Evolutionary conservation across 2,329 filamentous ascomycete species (phyloP).

Genomic region (Hirsutella thompsonii): DNA sequence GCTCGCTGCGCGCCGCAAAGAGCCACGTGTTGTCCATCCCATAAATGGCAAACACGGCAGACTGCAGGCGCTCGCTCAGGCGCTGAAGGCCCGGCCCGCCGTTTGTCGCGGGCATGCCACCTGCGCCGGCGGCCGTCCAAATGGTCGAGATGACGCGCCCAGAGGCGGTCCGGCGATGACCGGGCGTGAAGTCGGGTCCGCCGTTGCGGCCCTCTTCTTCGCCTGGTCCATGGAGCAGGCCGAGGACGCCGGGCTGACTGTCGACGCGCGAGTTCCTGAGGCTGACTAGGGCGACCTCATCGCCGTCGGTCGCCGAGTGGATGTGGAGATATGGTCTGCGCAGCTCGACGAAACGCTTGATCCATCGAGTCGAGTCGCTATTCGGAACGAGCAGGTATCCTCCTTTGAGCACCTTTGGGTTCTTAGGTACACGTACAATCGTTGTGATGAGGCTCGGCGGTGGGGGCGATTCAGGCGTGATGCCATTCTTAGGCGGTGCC

Average conservation of each 20-base stretch:
- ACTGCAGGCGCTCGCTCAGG: constrained; percentile 45
- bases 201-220: constrained; percentile 22
- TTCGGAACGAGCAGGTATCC: constrained; percentile 82
- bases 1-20: constrained; percentile 78
- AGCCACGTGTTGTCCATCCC: constrained; percentile 91
- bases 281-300: constrained; percentile 83
- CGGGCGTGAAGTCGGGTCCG: constrained; percentile 25
- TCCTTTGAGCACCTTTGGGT: constrained; percentile 67
- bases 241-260: constrained; percentile 76
- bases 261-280: constrained; percentile 84
- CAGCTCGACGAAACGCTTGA: constrained; percentile 86
- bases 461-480: constrained; percentile 29
- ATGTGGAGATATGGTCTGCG: constrained; percentile 85
- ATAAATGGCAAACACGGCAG: constrained; percentile 86
- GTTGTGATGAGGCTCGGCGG: constrained; percentile 60
- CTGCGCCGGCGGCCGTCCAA: constrained; percentile 34
- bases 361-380: constrained; percentile 70
- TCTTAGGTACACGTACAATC: constrained; percentile 69
- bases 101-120: constrained; percentile 4
- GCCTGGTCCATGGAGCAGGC: constrained; percentile 47
- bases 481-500: constrained; percentile 54
- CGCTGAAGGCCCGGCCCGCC: constrained; percentile 29
- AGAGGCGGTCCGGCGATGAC: constrained; percentile 35
- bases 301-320: constrained; percentile 72
- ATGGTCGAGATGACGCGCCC: constrained; percentile 41